phyloP scores from a whole-genome alignment of 305 asterid genomes.

The Caryopteris hybrid region DNA sequence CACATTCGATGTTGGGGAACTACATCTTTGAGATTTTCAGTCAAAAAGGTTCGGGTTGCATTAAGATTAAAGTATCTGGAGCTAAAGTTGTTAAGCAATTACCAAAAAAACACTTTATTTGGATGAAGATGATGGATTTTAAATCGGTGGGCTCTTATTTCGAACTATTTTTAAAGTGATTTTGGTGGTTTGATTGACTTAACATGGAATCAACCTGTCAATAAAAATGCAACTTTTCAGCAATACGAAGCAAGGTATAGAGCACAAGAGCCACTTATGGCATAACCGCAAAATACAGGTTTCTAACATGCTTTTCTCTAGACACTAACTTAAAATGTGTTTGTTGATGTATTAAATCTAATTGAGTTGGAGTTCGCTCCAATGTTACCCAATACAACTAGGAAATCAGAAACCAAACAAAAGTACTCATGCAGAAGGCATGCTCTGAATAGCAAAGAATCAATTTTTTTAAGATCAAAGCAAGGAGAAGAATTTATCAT shows the following conservation, averaged over 20 bases:
- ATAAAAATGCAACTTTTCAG: too few species aligned
- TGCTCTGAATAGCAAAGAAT: background rate
- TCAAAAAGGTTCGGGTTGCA: background rate
- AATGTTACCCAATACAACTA: background rate
- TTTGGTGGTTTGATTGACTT: background rate
- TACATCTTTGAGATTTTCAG: background rate
- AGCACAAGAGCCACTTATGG: too few species aligned
- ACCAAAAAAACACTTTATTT: background rate
- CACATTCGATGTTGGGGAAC: constrained; percentile 10
- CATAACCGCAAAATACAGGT: too few species aligned
- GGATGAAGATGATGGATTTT: background rate
- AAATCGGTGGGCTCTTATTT: background rate
- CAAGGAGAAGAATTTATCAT: background rate
- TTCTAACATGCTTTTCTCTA: background rate
- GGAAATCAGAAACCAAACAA: background rate
- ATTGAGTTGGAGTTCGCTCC: background rate
- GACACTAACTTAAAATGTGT: background rate
- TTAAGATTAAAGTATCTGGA: background rate
- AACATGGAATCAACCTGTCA: background rate
- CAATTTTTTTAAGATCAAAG: background rate
- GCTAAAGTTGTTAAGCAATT: background rate
- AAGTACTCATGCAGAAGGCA: background rate
- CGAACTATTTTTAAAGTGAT: background rate
- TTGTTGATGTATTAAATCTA: background rate
- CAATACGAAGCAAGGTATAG: too few species aligned